Evolutionary conservation across 2,329 filamentous ascomycete species (phyloP).

Genomic region (Aspergillus glaucus): DNA sequence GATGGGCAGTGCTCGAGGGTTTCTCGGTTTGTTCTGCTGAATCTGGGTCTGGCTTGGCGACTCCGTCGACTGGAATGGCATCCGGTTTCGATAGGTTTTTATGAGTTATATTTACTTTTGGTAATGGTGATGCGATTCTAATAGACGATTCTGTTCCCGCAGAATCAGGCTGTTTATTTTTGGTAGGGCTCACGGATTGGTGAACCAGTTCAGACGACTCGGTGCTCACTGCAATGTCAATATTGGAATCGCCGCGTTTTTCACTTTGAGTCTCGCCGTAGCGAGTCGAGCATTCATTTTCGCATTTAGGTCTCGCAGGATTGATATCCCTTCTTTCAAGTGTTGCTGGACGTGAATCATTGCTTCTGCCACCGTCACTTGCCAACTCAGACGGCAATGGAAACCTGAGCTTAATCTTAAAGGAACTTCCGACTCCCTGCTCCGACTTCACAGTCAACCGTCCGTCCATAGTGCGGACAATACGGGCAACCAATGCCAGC

Average conservation of each 20-base stretch:
- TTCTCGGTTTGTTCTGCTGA: conserved; percentile 1
- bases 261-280: background rate
- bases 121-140: too few species aligned
- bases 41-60: too few species aligned
- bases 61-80: too few species aligned
- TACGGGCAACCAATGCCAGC: conserved; percentile 73
- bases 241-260: background rate
- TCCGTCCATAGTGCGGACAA: conserved; percentile 80
- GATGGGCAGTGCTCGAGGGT: background rate
- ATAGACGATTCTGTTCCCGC: too few species aligned
- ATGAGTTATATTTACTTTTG: too few species aligned
- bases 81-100: too few species aligned
- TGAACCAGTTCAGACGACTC: background rate
- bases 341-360: background rate
- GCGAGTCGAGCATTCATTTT: background rate
- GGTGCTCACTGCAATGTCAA: background rate
- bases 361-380: background rate
- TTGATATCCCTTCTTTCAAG: background rate
- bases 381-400: conserved; percentile 47
- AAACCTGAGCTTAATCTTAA: conserved; percentile 73
- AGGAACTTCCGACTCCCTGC: conserved; percentile 70
- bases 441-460: conserved; percentile 79
- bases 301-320: background rate
- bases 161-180: background rate
- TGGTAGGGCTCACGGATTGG: background rate